A percentile compares a stretch with the other conserved stretches of the same genome.
phyloP scores from a whole-genome alignment of 345 rosid genomes.

The Populus deltoides region DNA sequence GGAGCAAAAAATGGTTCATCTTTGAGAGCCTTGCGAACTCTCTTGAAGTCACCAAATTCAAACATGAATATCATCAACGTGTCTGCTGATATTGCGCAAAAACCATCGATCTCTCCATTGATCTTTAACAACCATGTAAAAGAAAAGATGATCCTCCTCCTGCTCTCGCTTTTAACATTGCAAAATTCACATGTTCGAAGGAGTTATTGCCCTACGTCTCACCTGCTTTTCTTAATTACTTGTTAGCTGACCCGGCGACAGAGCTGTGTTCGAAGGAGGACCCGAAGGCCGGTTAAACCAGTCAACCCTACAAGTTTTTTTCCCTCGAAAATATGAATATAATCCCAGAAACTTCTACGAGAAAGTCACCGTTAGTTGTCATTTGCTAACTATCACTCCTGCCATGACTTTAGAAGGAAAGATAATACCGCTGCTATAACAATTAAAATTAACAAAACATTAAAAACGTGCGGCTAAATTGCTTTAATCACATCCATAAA shows the following conservation, averaged over 20 bases:
- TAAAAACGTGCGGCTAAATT: no score
- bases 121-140: neutral
- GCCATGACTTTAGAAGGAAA: neutral
- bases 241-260: neutral
- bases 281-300: neutral
- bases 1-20: neutral
- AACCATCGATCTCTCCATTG: no score
- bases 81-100: neutral
- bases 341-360: neutral
- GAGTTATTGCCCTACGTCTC: neutral
- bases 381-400: neutral
- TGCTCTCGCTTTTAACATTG: neutral
- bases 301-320: neutral
- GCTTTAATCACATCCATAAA: no score
- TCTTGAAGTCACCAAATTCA: neutral
- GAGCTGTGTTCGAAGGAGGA: neutral
- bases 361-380: neutral
- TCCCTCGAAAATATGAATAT: neutral
- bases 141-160: neutral
- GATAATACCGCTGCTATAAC: no score
- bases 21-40: neutral
- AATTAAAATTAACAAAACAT: no score
- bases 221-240: neutral
- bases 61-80: neutral
- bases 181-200: neutral